These are phyloP conservation scores for Limnomonas spitsbergensis DNA, from an alignment of 139 green algal genomes.

Conservation along the genomic window DNA sequence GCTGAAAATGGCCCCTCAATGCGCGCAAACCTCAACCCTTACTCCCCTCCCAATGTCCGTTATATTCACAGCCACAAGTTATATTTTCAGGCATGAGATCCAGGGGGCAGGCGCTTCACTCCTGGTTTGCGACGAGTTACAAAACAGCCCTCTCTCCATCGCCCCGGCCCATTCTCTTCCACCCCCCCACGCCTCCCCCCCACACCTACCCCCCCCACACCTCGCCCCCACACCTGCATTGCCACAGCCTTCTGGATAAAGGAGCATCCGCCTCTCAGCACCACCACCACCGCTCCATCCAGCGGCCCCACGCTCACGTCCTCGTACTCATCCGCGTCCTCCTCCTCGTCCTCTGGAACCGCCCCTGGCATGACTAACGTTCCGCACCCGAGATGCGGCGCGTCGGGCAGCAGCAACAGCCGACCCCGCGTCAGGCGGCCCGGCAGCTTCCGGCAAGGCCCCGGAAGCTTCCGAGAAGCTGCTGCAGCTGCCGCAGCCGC, in stretches of 20 bases:
- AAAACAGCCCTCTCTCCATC: too few species aligned
- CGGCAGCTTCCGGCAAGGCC: not conserved
- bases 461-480: not conserved
- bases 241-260: slow-evolving; percentile 57
- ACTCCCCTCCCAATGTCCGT: too few species aligned
- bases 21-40: too few species aligned
- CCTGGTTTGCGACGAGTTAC: too few species aligned
- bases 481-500: too few species aligned
- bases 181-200: too few species aligned
- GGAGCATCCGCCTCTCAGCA: slow-evolving; percentile 54
- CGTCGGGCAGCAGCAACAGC: not conserved
- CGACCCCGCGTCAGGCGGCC: slow-evolving; percentile 5
- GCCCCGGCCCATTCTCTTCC: too few species aligned
- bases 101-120: too few species aligned
- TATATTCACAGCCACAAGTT: too few species aligned
- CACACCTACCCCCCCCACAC: too few species aligned
- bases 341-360: not conserved
- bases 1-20: too few species aligned
- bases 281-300: slow-evolving; percentile 41
- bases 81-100: too few species aligned
- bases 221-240: slow-evolving; percentile 10
- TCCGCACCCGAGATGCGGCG: not conserved
- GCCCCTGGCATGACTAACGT: not conserved
- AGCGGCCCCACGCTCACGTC: slow-evolving; percentile 20
- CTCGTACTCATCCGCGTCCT: slow-evolving; percentile 1